Evolutionary conservation across 306 rosid species (phyloP).

Genomic region (Cucurbita moschata): DNA sequence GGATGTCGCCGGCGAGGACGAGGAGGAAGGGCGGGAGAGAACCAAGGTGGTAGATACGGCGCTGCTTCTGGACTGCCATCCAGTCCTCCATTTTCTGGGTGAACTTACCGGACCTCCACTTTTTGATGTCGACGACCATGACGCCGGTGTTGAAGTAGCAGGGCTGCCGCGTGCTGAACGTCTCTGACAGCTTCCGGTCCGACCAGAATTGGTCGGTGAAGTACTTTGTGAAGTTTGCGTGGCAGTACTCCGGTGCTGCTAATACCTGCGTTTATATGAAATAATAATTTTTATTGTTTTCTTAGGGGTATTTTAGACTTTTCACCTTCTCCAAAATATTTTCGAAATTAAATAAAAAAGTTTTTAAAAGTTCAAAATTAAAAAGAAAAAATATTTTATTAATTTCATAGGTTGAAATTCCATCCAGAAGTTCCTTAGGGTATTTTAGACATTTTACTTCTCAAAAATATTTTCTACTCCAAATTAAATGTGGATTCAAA

Average conservation of each 20-base stretch:
- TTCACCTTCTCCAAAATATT: too few species aligned
- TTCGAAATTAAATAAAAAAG: too few species aligned
- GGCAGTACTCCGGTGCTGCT: conserved; percentile 81
- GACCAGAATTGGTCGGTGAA: conserved; percentile 60
- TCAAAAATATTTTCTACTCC: too few species aligned
- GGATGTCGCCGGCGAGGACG: conserved; percentile 57
- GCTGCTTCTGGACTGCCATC: conserved; percentile 72
- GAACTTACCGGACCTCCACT: conserved; percentile 54
- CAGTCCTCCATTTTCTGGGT: conserved; percentile 50
- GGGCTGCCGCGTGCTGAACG: conserved; percentile 39
- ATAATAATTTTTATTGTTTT: too few species aligned
- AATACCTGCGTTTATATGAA: conserved; percentile 28
- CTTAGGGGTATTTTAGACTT: too few species aligned
- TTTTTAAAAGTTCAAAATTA: too few species aligned
- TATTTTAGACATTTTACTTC: too few species aligned
- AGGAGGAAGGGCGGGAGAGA: conserved; percentile 78
- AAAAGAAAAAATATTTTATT: too few species aligned
- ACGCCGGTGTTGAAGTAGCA: conserved; percentile 88
- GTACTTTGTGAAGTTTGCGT: conserved; percentile 51
- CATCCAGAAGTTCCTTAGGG: too few species aligned
- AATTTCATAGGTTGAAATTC: too few species aligned
- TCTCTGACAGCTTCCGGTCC: conserved; percentile 14
- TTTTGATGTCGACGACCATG: conserved; percentile 61
- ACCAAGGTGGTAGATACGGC: conserved; percentile 68
- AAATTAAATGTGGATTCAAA: too few species aligned